These are phyloP conservation scores for Zea mays DNA, from an alignment of 176 grass and related monocot species.

Conservation along the genomic window Zm-B73-REFERENCE-NAM-5.0 NC_050097.1:239089501-239090000, in stretches of 20 bases:
- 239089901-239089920: conserved; percentile 38
- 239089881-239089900: conserved; percentile 44
- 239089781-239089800: conserved; percentile 12
- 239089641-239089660: conserved; percentile 52
- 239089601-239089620: conserved; percentile 41
- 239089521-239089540: conserved; percentile 71
- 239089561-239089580: conserved; percentile 32
- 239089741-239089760: conserved; percentile 30
- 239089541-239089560: conserved; percentile 45
- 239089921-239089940: conserved; percentile 66
- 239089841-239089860: background rate
- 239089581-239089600: conserved; percentile 22
- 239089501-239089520: conserved; percentile 56
- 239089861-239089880: conserved; percentile 59
- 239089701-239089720: conserved; percentile 35
- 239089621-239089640: conserved; percentile 31
- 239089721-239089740: conserved; percentile 14
- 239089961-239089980: conserved; percentile 75
- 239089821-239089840: conserved; percentile 21
- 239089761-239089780: conserved; percentile 31
- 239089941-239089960: conserved; percentile 68
- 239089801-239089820: conserved; percentile 20
- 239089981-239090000: conserved; percentile 84
- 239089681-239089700: conserved; percentile 9
- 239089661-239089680: background rate